Conservation (phyloP, 2,329 filamentous ascomycete genomes). For the Pseudogymnoascus sp. region DNA sequence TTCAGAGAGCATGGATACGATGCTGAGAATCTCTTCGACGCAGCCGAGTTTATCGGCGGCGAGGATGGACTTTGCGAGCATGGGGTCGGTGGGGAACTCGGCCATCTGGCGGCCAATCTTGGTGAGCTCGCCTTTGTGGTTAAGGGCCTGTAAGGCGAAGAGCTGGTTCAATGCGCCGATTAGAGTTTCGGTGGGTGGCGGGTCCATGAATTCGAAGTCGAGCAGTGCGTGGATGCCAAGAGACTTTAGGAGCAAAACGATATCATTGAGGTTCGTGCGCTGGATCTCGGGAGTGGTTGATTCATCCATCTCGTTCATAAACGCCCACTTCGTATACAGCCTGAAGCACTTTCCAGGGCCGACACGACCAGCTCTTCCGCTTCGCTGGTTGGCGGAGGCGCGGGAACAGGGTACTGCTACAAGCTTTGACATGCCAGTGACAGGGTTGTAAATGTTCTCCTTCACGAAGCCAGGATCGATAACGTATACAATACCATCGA, state of each 20-base stretch:
- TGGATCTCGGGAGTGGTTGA: slow-evolving; percentile 90
- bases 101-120: slow-evolving; percentile 91
- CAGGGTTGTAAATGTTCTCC: slow-evolving; percentile 86
- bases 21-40: slow-evolving; percentile 83
- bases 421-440: slow-evolving; percentile 85
- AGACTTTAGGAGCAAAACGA: slow-evolving; percentile 80
- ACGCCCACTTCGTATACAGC: slow-evolving; percentile 87
- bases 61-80: slow-evolving; percentile 82
- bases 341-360: slow-evolving; percentile 89
- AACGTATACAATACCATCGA: slow-evolving; percentile 92
- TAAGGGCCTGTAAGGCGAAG: slow-evolving; percentile 83
- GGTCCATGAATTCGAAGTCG: slow-evolving; percentile 94
- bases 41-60: slow-evolving; percentile 87
- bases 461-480: slow-evolving; percentile 95
- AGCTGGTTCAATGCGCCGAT: slow-evolving; percentile 85
- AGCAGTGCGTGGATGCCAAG: slow-evolving; percentile 88
- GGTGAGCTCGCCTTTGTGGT: slow-evolving; percentile 81
- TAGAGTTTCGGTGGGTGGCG: slow-evolving; percentile 80
- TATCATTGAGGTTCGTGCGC: slow-evolving; percentile 75
- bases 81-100: slow-evolving; percentile 87
- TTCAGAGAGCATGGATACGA: slow-evolving; percentile 92
- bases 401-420: slow-evolving; percentile 87
- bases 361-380: slow-evolving; percentile 85
- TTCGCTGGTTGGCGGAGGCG: slow-evolving; percentile 87
- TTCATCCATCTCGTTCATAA: slow-evolving; percentile 91